Conservation (phyloP, 305 asterid species). For the Nicotiana rustica region DNA sequence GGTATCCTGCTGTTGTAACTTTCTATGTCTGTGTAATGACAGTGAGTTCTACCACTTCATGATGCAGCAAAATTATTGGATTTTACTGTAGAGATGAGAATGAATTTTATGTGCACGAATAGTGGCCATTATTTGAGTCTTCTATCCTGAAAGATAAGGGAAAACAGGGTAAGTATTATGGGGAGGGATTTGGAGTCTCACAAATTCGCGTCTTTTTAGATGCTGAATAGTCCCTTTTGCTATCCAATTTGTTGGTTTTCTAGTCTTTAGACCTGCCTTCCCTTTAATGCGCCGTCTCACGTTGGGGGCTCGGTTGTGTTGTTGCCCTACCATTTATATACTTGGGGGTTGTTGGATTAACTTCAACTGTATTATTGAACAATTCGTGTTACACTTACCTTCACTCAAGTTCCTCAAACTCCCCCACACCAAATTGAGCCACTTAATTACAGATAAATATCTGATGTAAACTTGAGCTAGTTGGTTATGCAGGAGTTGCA, state of each 20-base stretch:
- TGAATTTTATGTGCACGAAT: background rate
- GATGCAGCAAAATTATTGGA: background rate
- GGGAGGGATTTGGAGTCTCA: constrained; percentile 50
- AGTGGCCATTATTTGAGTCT: constrained; percentile 33
- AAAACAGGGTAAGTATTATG: constrained; percentile 49
- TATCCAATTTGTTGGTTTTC: constrained; percentile 54
- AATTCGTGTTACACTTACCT: background rate
- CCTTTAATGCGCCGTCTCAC: constrained; percentile 39
- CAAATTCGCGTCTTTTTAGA: constrained; percentile 50
- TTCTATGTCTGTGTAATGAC: background rate
- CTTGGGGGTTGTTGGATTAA: background rate
- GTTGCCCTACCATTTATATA: background rate
- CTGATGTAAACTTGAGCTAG: background rate
- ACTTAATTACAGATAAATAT: background rate
- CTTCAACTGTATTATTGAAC: background rate
- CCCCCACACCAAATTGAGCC: background rate
- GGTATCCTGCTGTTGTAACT: background rate
- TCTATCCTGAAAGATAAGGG: constrained; percentile 65
- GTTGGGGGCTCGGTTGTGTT: background rate
- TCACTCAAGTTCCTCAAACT: background rate
- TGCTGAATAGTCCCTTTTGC: constrained; percentile 43
- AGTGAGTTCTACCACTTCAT: background rate
- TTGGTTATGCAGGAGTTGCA: background rate
- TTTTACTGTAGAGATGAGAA: constrained; percentile 14
- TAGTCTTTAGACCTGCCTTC: constrained; percentile 49